These are phyloP conservation scores for Glycine latifolia DNA, from an alignment of 306 rosid genomes.

Conservation along the genomic window DNA sequence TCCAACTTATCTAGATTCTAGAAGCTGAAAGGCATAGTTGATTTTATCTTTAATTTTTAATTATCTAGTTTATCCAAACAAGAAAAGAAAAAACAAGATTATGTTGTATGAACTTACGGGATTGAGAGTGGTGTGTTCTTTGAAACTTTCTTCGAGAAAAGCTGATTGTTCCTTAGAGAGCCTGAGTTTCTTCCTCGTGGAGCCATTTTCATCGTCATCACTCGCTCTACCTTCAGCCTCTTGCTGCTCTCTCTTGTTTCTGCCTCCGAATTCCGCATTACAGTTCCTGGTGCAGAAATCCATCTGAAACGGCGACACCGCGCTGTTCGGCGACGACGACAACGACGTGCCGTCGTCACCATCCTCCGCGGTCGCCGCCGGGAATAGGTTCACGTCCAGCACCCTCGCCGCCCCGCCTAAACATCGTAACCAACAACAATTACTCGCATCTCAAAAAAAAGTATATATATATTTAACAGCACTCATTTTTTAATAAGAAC, in stretches of 20 bases:
- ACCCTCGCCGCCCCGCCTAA: slow-evolving; percentile 58
- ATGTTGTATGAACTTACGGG: slow-evolving; percentile 59
- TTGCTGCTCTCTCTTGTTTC: slow-evolving; percentile 59
- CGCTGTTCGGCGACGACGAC: slow-evolving; percentile 86
- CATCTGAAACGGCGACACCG: slow-evolving; percentile 74
- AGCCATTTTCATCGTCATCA: slow-evolving; percentile 87
- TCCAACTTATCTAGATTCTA: too few relatives aligned
- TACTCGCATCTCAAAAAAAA: background rate
- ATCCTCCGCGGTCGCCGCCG: slow-evolving; percentile 54
- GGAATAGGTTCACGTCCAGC: slow-evolving; percentile 67
- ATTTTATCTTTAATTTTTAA: too few relatives aligned
- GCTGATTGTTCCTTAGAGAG: slow-evolving; percentile 94
- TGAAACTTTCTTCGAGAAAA: slow-evolving; percentile 95
- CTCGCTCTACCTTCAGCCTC: slow-evolving; percentile 66
- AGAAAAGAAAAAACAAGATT: background rate
- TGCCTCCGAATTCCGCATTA: slow-evolving; percentile 43
- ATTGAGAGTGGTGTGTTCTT: slow-evolving; percentile 89
- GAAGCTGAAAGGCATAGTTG: too few relatives aligned
- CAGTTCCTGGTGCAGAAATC: slow-evolving; percentile 61
- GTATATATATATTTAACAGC: too few relatives aligned
- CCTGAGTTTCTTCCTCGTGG: slow-evolving; percentile 91
- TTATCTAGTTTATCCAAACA: background rate
- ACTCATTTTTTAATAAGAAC: too few relatives aligned
- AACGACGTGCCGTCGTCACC: slow-evolving; percentile 62
- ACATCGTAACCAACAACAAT: background rate